Evolutionary conservation across 352 stramenopile species (phyloP), one percentile per base, ranked within the genome.

Genomic region (Globisporangium cylindrosporum): DNA sequence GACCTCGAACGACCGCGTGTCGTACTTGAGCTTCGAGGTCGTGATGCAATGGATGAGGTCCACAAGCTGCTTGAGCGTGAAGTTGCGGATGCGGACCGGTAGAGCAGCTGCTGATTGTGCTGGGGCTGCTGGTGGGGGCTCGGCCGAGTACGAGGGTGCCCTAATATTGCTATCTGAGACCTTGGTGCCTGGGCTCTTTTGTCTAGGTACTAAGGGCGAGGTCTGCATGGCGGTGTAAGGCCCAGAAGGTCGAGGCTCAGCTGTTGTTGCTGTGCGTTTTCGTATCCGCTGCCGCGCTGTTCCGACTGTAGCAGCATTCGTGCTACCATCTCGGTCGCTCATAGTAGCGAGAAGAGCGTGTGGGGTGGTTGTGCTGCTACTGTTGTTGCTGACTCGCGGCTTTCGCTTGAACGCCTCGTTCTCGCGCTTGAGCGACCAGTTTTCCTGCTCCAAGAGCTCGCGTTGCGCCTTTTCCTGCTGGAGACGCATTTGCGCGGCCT

Each of bases 51-150:
- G 76, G 54, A 94, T 79, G 22, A 93, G 56, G 46, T 93, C 86
- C 18, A 90, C 71, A 25, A 95, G 73, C 68, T 95, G 89, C 68
- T 94, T 94, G 20, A 91, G 70, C 27, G 88, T 91, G 38, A 95
- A 69, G 53, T 73, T 84, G 36, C 78, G 75, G 1, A 88, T 61
- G 27, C 43, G 55, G 18, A 53, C 29, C 6, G 25, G 8, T 34
- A 10, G 41, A 56, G 22, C 46, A 12, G 53, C 20, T 66, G 56
- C 29, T 56, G 55, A 3, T 24, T 34, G 20, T 34, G 7, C 8
- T 41, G 67, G 58, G 6, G 70, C 48, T 25, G 36, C n/a, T 51
- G 27, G 24, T 48, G 32, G 10, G 8, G 36, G 25, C 25, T 32
- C 24, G 25, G 12, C 5, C 12, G 0, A 34, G 25, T 34, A 14